A percentile compares a stretch with the other conserved stretches of the same genome.
Evolutionary conservation across 352 stramenopile genomes (phyloP).

Genomic region (Phytopythium boreale): DNA sequence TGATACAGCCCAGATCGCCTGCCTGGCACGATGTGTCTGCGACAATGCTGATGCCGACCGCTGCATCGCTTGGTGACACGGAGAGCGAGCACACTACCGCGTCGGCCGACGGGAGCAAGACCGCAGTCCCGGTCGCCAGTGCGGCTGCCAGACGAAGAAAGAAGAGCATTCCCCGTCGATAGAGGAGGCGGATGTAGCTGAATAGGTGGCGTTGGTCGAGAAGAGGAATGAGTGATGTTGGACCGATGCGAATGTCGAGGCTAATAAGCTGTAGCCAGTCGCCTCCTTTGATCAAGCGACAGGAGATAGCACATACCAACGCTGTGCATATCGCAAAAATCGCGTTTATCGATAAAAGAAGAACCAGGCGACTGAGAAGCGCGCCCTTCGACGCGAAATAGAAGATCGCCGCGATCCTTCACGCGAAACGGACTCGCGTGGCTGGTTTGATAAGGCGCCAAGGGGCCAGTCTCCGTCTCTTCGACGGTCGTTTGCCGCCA

Average conservation of each 20-base stretch:
- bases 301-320: not conserved
- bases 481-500: not conserved
- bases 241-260: not conserved
- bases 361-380: not conserved
- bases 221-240: not conserved
- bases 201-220: not conserved
- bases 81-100: not conserved
- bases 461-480: not conserved
- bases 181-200: not conserved
- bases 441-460: not conserved
- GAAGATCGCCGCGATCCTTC: constrained; percentile 1
- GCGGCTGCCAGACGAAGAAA: not conserved
- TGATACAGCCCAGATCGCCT: constrained; percentile 18
- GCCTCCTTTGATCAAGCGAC: not conserved
- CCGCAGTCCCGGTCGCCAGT: not conserved
- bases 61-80: constrained; percentile 7
- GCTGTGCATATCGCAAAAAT: not conserved
- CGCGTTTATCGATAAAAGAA: not conserved
- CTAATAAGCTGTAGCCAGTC: not conserved
- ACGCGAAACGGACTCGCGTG: not conserved
- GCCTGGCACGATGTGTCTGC: constrained; percentile 9
- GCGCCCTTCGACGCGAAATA: not conserved
- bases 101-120: not conserved
- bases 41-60: constrained; percentile 14
- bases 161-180: not conserved